A percentile compares a stretch with the other conserved stretches of the same genome.
phyloP scores from a whole-genome alignment of 2,329 filamentous ascomycete species.

The Aspergillus sp. region DNA sequence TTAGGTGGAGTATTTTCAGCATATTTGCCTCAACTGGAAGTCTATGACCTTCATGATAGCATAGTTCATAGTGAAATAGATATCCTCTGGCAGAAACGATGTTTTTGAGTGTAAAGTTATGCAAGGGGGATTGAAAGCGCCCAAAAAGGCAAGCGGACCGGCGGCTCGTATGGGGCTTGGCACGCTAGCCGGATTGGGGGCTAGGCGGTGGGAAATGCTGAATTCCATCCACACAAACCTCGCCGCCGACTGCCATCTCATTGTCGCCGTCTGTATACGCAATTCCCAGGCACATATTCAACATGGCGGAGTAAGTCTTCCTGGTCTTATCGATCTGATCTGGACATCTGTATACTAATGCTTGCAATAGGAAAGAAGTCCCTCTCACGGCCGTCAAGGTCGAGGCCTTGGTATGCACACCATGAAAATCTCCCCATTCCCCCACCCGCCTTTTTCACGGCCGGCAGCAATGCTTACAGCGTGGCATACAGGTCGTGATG shows the following conservation, averaged over 20 bases:
- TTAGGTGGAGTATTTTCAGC: too few relatives aligned
- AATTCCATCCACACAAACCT: slow-evolving; percentile 38
- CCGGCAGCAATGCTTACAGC: slow-evolving; percentile 28
- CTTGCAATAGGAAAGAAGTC: slow-evolving; percentile 60
- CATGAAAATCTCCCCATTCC: slow-evolving; percentile 33
- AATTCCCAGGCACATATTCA: slow-evolving; percentile 26
- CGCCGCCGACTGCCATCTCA: slow-evolving; percentile 19
- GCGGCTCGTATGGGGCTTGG: slow-evolving; percentile 23
- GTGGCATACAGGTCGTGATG: slow-evolving; percentile 73
- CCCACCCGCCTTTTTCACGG: slow-evolving; percentile 23
- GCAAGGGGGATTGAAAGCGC: neutral
- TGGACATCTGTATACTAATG: slow-evolving; percentile 19
- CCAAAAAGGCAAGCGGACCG: neutral
- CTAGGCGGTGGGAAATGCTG: slow-evolving; percentile 33
- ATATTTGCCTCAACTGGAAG: too few relatives aligned
- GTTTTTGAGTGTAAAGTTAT: too few relatives aligned
- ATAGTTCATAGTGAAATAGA: too few relatives aligned
- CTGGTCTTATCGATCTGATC: neutral
- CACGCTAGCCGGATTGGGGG: slow-evolving; percentile 27
- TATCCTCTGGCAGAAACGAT: too few relatives aligned
- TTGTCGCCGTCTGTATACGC: slow-evolving; percentile 21
- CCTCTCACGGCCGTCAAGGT: slow-evolving; percentile 87
- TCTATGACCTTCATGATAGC: too few relatives aligned
- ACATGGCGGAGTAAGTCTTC: slow-evolving; percentile 36
- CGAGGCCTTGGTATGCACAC: slow-evolving; percentile 77